Conservation (phyloP, 208 protist genomes). For the Porcisia hertigi region DNA sequence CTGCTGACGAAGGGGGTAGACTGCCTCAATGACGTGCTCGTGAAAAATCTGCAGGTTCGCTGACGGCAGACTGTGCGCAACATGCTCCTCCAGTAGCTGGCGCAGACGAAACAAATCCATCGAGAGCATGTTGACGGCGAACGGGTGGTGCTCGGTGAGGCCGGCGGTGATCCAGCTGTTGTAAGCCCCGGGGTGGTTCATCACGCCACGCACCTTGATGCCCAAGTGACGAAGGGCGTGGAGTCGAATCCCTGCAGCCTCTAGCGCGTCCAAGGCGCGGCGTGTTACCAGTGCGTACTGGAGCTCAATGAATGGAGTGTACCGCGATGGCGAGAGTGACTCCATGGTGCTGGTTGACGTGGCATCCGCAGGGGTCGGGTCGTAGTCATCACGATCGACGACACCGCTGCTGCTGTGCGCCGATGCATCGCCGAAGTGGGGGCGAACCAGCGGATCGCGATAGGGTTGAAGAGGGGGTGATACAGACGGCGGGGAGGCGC, state of each 20-base stretch:
- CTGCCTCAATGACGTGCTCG: constrained; percentile 78
- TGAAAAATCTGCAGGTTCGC: constrained; percentile 78
- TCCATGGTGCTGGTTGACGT: neutral
- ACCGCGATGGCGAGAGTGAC: constrained; percentile 6
- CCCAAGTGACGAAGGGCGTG: constrained; percentile 45
- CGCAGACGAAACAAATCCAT: constrained; percentile 69
- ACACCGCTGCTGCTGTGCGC: neutral
- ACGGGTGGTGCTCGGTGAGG: constrained; percentile 81
- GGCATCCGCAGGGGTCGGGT: neutral
- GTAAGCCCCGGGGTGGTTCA: constrained; percentile 88
- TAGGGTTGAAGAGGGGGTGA: constrained; percentile 1
- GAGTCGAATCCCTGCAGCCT: constrained; percentile 69
- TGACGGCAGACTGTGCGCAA: constrained; percentile 39
- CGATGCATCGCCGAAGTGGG: constrained; percentile 19
- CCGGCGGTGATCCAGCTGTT: constrained; percentile 83
- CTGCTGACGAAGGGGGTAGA: constrained; percentile 79
- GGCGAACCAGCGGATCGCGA: constrained; percentile 23
- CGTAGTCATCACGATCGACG: neutral
- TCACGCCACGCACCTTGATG: constrained; percentile 69
- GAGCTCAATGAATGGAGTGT: constrained; percentile 58
- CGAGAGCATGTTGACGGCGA: constrained; percentile 84
- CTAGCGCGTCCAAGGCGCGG: constrained; percentile 71
- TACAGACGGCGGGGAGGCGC: neutral
- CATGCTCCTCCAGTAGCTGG: constrained; percentile 60
- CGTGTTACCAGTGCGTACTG: constrained; percentile 80